Conservation (phyloP, 495 filamentous ascomycete genomes). For the Xylaria scruposa region DNA sequence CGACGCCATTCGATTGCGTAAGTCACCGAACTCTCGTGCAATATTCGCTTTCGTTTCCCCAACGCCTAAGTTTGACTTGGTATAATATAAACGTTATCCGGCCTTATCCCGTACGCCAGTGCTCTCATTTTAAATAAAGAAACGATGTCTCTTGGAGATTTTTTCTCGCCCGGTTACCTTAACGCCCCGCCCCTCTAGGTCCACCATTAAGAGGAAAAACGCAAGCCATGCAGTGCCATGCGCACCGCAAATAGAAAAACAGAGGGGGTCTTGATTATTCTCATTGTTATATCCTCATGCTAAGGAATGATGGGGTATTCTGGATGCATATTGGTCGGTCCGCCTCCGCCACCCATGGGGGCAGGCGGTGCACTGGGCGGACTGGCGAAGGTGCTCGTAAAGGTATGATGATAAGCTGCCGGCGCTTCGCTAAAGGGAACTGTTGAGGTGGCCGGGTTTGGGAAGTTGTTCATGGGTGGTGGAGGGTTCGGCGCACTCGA, state of each 20-base stretch:
- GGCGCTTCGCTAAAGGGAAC: neutral
- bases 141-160: neutral
- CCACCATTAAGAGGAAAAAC: neutral
- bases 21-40: neutral
- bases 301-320: conserved; percentile 16
- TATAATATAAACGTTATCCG: neutral
- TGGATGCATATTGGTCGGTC: conserved; percentile 9
- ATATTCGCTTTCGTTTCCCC: neutral
- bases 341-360: neutral
- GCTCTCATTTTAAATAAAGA: neutral
- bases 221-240: neutral
- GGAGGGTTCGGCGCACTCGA: conserved; percentile 23
- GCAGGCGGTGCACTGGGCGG: neutral
- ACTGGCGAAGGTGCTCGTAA: conserved; percentile 2
- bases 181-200: neutral
- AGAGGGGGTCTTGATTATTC: too few species aligned
- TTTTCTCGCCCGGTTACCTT: neutral
- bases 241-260: neutral
- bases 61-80: neutral
- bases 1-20: neutral
- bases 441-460: conserved; percentile 41
- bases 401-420: conserved; percentile 14
- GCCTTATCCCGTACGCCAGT: conserved; percentile 1
- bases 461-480: conserved; percentile 28
- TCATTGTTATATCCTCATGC: neutral